These are phyloP conservation scores for Eucalyptus curtisii DNA, from an alignment of 345 rosid species.

Conservation along the genomic window DNA sequence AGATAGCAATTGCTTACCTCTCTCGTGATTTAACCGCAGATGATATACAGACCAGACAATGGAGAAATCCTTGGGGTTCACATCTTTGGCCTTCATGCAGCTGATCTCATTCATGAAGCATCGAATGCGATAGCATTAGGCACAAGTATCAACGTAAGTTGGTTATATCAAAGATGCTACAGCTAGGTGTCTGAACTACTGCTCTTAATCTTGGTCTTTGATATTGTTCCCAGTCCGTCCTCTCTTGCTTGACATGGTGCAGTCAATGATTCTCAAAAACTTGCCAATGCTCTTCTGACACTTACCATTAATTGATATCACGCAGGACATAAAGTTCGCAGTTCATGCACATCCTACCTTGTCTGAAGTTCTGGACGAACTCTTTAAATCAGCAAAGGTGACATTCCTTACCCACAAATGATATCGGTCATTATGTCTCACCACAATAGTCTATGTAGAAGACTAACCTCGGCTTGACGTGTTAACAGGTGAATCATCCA, in stretches of 20 bases:
- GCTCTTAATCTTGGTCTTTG: not conserved
- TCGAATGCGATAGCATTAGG: conserved; percentile 95
- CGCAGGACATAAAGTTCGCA: conserved; percentile 83
- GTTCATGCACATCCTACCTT: conserved; percentile 99
- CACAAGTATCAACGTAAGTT: conserved; percentile 61
- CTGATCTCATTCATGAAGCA: conserved; percentile 99
- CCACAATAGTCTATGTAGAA: not conserved
- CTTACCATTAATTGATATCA: not conserved
- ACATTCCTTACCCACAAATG: not conserved
- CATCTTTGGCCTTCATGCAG: conserved; percentile 95
- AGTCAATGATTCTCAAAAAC: not conserved
- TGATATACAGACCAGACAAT: conserved; percentile 92
- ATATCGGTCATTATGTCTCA: not conserved
- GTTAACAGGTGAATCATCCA: conserved; percentile 36
- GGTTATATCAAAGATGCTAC: not conserved
- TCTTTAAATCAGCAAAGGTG: conserved; percentile 95
- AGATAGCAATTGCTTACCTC: not conserved
- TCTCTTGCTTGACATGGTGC: not conserved
- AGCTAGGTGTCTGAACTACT: not conserved
- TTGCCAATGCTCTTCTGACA: not conserved
- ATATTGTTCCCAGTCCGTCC: not conserved
- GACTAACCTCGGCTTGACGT: not conserved
- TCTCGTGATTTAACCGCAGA: conserved; percentile 23
- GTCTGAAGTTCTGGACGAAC: conserved; percentile 95
- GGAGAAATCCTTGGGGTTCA: conserved; percentile 99